These are phyloP conservation scores for Vitis hybrid DNA, from an alignment of 177 flowering plant species.

Conservation along the genomic window DNA sequence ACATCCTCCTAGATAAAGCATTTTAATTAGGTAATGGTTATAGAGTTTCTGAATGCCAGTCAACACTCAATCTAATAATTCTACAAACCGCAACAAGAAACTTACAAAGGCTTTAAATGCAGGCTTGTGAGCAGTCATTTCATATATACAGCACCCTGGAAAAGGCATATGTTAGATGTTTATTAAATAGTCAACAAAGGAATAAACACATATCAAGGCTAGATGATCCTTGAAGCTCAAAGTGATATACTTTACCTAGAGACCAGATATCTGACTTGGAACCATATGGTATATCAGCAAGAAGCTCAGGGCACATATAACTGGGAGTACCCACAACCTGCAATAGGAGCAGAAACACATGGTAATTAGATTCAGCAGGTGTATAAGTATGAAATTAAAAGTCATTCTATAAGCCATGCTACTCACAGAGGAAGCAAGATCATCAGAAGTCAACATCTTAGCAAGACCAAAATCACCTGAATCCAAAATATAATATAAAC, in stretches of 20 bases:
- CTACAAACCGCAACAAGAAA: conserved; percentile 7
- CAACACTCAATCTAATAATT: background rate
- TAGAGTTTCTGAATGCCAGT: no score
- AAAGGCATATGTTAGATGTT: conserved; percentile 1
- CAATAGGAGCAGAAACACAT: conserved; percentile 10
- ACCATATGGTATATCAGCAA: conserved; percentile 99
- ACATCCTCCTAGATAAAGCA: no score
- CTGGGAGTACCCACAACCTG: conserved; percentile 99
- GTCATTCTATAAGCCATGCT: conserved; percentile 2
- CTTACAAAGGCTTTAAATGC: conserved; percentile 99
- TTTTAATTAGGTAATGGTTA: no score
- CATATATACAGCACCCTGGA: conserved; percentile 94
- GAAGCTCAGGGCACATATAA: conserved; percentile 99
- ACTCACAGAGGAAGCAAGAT: conserved; percentile 97
- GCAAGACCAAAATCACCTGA: conserved; percentile 99
- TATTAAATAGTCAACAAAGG: background rate
- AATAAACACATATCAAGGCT: background rate
- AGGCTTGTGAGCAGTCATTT: conserved; percentile 86
- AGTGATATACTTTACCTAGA: conserved; percentile 47
- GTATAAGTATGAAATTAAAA: background rate
- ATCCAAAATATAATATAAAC: conserved; percentile 4
- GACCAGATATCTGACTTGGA: conserved; percentile 99
- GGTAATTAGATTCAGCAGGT: conserved; percentile 4
- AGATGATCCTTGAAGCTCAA: background rate
- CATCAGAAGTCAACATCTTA: conserved; percentile 85